Percentiles rank a stretch among this genome's conserved stretches.
Evolutionary conservation across 148 eudicot species (phyloP).

Genomic region (Chenopodium formosanum): DNA sequence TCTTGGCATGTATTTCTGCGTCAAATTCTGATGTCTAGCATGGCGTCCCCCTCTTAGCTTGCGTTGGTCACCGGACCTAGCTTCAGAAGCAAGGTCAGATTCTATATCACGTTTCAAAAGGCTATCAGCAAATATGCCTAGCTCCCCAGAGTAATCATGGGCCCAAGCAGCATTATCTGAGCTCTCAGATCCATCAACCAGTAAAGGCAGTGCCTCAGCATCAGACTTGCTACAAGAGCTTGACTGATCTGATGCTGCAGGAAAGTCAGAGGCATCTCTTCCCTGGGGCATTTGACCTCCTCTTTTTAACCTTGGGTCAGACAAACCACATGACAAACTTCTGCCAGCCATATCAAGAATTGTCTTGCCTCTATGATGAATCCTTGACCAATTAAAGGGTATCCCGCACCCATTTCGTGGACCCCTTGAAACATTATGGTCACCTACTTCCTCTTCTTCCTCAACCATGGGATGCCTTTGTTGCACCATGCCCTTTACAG

Average conservation of each 20-base stretch:
- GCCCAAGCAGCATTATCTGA: constrained; percentile 71
- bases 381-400: constrained; percentile 92
- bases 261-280: constrained; percentile 41
- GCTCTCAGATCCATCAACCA: constrained; percentile 68
- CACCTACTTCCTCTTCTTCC: constrained; percentile 40
- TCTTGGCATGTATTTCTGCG: constrained; percentile 85
- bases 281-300: constrained; percentile 42
- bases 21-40: constrained; percentile 64
- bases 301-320: constrained; percentile 66
- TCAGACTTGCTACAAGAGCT: constrained; percentile 56
- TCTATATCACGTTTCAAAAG: constrained; percentile 59
- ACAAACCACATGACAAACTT: constrained; percentile 88
- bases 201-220: constrained; percentile 68
- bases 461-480: constrained; percentile 36
- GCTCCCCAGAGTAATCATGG: constrained; percentile 93
- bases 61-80: constrained; percentile 49
- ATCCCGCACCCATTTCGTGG: constrained; percentile 85
- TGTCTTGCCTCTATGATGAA: constrained; percentile 80
- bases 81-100: constrained; percentile 78
- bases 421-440: constrained; percentile 51
- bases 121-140: constrained; percentile 80
- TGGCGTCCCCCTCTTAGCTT: constrained; percentile 38
- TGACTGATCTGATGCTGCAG: constrained; percentile 48
- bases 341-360: constrained; percentile 93
- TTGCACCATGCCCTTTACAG: constrained; percentile 48